Percentiles rank a stretch among this genome's conserved stretches.
These are phyloP conservation scores for Hypoxylon trugodes DNA, from an alignment of 495 filamentous ascomycete species.

Conservation along the genomic window DNA sequence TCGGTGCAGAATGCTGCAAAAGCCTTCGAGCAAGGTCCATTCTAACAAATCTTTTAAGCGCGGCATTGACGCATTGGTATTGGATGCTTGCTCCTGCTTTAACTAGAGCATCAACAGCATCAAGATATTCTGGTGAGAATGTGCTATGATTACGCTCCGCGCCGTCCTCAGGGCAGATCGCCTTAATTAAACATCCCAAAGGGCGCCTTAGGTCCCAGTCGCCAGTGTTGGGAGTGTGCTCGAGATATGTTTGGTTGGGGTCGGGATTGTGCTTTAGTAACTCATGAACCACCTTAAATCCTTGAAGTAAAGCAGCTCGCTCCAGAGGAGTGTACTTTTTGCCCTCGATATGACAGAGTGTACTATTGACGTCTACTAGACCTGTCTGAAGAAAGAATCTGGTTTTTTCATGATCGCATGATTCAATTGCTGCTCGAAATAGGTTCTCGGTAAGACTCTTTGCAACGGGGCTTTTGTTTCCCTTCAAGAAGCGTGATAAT, in stretches of 20 bases:
- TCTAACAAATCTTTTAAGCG: neutral
- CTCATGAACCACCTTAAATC: conserved; percentile 10
- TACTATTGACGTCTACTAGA: conserved; percentile 18
- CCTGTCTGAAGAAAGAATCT: conserved; percentile 7
- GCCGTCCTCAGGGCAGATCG: neutral
- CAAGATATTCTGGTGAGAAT: conserved; percentile 5
- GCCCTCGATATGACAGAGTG: neutral
- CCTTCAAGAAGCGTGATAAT: conserved; percentile 1
- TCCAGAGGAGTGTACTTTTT: conserved; percentile 13
- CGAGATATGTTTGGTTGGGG: neutral
- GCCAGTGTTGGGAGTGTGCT: neutral
- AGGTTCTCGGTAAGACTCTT: conserved; percentile 27
- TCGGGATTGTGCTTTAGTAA: conserved; percentile 11
- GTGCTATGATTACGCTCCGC: neutral
- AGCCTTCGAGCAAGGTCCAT: conserved; percentile 20
- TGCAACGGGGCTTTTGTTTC: neutral
- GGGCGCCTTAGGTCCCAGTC: neutral
- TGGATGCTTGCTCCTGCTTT: neutral
- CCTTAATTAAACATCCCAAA: neutral
- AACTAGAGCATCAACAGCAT: conserved; percentile 10
- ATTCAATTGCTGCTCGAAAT: conserved; percentile 29
- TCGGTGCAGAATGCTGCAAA: neutral
- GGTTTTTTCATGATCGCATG: conserved; percentile 2
- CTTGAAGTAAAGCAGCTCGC: conserved; percentile 11
- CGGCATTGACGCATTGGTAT: neutral